A percentile compares a stretch with the other conserved stretches of the same genome.
These are phyloP conservation scores for Cercospora sp. DNA, from an alignment of 2,329 filamentous ascomycete species.

Conservation along the genomic window DNA sequence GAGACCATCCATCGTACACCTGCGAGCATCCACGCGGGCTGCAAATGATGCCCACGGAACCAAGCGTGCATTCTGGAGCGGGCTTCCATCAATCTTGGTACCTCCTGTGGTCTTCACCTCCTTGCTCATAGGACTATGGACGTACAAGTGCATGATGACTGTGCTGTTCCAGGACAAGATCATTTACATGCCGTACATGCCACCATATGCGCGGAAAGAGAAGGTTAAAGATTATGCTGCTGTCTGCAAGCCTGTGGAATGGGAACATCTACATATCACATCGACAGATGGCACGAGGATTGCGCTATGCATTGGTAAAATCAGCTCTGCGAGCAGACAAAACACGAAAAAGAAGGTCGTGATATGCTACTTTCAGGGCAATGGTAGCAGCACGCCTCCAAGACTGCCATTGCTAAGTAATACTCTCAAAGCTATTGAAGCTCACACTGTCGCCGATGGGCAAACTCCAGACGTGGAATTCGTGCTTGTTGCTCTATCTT, in stretches of 20 bases:
- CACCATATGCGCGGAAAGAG: slow-evolving; percentile 68
- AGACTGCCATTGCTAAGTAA: slow-evolving; percentile 51
- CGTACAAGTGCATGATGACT: slow-evolving; percentile 69
- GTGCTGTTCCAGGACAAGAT: slow-evolving; percentile 78
- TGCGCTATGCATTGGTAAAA: slow-evolving; percentile 56
- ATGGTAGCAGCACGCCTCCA: slow-evolving; percentile 50
- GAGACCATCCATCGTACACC: background rate
- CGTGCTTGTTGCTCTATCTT: slow-evolving; percentile 53
- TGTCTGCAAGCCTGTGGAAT: slow-evolving; percentile 62
- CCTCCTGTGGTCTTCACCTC: slow-evolving; percentile 68
- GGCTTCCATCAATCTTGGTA: slow-evolving; percentile 53
- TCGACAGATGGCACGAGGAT: slow-evolving; percentile 67
- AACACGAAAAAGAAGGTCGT: slow-evolving; percentile 37
- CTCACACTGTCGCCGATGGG: slow-evolving; percentile 2
- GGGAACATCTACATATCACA: slow-evolving; percentile 64
- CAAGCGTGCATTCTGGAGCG: slow-evolving; percentile 4
- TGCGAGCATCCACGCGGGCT: background rate
- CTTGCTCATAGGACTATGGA: slow-evolving; percentile 65
- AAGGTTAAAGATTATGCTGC: slow-evolving; percentile 63
- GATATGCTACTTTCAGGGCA: slow-evolving; percentile 54
- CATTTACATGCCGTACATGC: slow-evolving; percentile 76
- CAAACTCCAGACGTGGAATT: slow-evolving; percentile 27
- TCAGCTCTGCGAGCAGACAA: slow-evolving; percentile 7
- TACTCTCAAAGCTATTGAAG: slow-evolving; percentile 46
- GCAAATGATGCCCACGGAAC: background rate